Evolutionary conservation across 148 eudicot genomes (phyloP), one percentile per base, ranked within the genome.

Genomic region (Bassia scoparia): DNA sequence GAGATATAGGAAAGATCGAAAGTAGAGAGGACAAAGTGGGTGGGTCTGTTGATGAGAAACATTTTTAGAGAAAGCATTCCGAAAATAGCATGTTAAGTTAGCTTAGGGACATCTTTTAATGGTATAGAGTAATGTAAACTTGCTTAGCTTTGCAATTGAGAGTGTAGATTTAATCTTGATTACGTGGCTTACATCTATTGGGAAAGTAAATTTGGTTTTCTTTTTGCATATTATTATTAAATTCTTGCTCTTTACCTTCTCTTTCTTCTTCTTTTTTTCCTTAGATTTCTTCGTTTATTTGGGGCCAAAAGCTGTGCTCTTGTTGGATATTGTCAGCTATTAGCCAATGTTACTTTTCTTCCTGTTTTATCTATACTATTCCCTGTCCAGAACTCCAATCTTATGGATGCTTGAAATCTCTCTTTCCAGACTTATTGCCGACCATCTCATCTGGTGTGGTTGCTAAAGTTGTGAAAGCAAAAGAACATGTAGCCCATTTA

Each of bases 401-500:
- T 79, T 37, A 69, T 46, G 26, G 50, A 44, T 54, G 33, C 20
- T 61, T 53, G 65, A 41, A 24, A 62, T 44, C 59, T 55, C 64
- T 35, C 27, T 44, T 67, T 58, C 69, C 89, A 95, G 99, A 86
- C 30, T 70, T 88, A 76, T 83, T 83, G 37, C 96, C 99, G 67
- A 91, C 99, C 64, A 84, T 86, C 53, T 87, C 86, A 72, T 79
- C 80, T 70, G 99, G 99, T 43, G 97, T 88, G 68, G 86, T 95
- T 75, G 83, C 97, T 2, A 92, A 92, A 88, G 93, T 95, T 55
- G 91, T 95, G 61, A 85, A 89, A 80, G 83, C 89, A 37, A 82
- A 74, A 65, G 66, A 72, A 75, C 67, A 58, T 67, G 72, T 67
- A 43, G 58, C 62, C 43, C 48, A 75, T 61, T 67, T 59, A 67